phyloP scores from a whole-genome alignment of 495 filamentous ascomycete species.

The Aspergillus cristatus region DNA sequence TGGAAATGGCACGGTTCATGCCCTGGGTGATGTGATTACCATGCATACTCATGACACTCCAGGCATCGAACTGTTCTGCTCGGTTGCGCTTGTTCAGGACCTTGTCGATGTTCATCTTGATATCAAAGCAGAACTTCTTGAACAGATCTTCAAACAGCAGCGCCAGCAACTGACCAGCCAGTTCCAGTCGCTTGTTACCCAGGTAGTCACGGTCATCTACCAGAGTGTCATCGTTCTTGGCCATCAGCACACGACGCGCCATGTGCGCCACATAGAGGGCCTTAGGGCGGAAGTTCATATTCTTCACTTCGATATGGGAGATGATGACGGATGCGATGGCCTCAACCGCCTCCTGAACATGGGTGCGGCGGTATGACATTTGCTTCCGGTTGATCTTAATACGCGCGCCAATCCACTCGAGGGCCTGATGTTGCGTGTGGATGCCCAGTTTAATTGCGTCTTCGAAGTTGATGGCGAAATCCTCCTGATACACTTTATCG shows the following conservation, averaged over 20 bases:
- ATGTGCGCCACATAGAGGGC: slow-evolving; percentile 94
- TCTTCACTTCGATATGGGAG: slow-evolving; percentile 83
- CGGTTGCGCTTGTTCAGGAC: slow-evolving; percentile 83
- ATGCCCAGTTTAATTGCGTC: slow-evolving; percentile 73
- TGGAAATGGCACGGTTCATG: slow-evolving; percentile 88
- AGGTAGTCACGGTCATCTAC: slow-evolving; percentile 97
- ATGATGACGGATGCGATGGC: slow-evolving; percentile 84
- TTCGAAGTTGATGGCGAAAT: slow-evolving; percentile 90
- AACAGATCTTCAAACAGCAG: slow-evolving; percentile 95
- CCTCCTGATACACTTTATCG: slow-evolving; percentile 81
- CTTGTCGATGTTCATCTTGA: slow-evolving; percentile 89
- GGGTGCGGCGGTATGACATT: slow-evolving; percentile 49
- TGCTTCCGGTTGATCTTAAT: slow-evolving; percentile 74
- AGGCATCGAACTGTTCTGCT: slow-evolving; percentile 77
- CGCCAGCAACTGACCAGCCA: slow-evolving; percentile 91
- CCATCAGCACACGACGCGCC: slow-evolving; percentile 89
- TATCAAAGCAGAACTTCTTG: slow-evolving; percentile 80
- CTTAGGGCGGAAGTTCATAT: slow-evolving; percentile 88
- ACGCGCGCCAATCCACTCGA: slow-evolving; percentile 78
- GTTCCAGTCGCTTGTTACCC: slow-evolving; percentile 90
- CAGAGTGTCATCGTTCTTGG: slow-evolving; percentile 72
- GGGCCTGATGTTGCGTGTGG: slow-evolving; percentile 85
- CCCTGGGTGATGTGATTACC: slow-evolving; percentile 77
- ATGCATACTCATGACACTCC: slow-evolving; percentile 63
- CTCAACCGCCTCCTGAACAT: slow-evolving; percentile 82